Evolutionary conservation across 2,329 filamentous ascomycete species (phyloP), one percentile per base, ranked within the genome.

Genomic region (Botrytis byssoidea): DNA sequence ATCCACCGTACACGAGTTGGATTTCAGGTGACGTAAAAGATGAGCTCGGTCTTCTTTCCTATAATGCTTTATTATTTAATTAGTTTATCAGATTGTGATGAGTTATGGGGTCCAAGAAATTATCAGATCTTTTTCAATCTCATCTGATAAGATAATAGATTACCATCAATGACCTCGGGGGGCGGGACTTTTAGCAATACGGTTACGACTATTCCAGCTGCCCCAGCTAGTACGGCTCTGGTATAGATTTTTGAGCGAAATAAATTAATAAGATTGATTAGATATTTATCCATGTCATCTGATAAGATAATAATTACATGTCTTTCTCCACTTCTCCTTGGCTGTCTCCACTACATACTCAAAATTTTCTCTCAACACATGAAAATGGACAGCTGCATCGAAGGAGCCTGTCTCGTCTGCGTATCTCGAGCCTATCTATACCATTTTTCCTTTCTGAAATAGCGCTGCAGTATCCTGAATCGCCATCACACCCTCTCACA

Each of bases 401-500:
- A 35, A 60, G 29, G 25, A 59, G 3, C 59, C 67, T 61, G 44
- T 44, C 44, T 55, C 48, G 20, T 55, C 25, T n/a, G 25, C 25
- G 48, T 16, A 16, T 55, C 5, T 55, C 48, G 25, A 55, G 5
- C 48, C 25, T 55, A 55, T 16, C 25, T 55, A n/a, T n/a, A 46
- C 40, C 67, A 46, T 60, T 60, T 44, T 37, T 60, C 67, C 55
- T 70, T 70, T 55, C 67, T 61, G 55, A 46, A 35, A 32, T 46
- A 46, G 37, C 37, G n/a, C 16, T 61, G 40, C 40, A 42, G n/a
- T n/a, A 35, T 32, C 22, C 29, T 22, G 9, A 32, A 29, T 71
- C 25, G 4, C 46, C 46, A 10, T 40, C 32, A 40, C 46, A 7
- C 25, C 9, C n/a, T 18, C 51, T 70, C 37, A 72, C 48, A 90